phyloP scores from a whole-genome alignment of 2,329 filamentous ascomycete species.

The Cytospora mali region DNA sequence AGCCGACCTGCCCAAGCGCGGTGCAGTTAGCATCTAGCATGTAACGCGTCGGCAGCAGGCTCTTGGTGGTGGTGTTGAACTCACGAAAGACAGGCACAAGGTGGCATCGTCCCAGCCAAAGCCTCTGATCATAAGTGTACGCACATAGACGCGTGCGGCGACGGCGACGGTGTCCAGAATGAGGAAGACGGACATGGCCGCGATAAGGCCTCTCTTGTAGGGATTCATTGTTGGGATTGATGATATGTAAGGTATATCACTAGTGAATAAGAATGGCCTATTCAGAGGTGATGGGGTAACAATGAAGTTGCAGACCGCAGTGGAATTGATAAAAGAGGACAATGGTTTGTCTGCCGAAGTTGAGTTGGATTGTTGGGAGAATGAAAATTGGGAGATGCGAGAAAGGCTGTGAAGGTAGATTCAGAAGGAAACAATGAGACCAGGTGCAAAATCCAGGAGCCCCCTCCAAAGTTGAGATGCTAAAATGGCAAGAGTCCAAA shows the following conservation, averaged over 20 bases:
- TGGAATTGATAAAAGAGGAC: background rate
- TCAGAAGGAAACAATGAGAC: too few species aligned
- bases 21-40: background rate
- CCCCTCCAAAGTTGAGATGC: too few species aligned
- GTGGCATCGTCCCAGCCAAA: constrained; percentile 38
- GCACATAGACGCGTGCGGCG: constrained; percentile 36
- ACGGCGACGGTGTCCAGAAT: constrained; percentile 34
- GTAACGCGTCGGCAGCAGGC: background rate
- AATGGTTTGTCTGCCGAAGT: background rate
- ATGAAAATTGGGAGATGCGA: constrained; percentile 27
- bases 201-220: constrained; percentile 20
- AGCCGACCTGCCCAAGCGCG: constrained; percentile 32
- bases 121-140: constrained; percentile 34
- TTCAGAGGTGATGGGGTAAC: background rate
- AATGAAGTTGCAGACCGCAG: too few species aligned
- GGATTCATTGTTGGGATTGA: constrained; percentile 4
- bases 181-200: constrained; percentile 35
- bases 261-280: background rate
- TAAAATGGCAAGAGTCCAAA: too few species aligned
- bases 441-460: too few species aligned
- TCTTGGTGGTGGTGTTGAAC: background rate
- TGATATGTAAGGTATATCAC: background rate
- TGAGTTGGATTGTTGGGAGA: background rate
- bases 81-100: constrained; percentile 36
- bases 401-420: too few species aligned